Evolutionary conservation across 2,329 filamentous ascomycete genomes (phyloP), one percentile per base, ranked within the genome.

Genomic region (Talaromyces sp.): DNA sequence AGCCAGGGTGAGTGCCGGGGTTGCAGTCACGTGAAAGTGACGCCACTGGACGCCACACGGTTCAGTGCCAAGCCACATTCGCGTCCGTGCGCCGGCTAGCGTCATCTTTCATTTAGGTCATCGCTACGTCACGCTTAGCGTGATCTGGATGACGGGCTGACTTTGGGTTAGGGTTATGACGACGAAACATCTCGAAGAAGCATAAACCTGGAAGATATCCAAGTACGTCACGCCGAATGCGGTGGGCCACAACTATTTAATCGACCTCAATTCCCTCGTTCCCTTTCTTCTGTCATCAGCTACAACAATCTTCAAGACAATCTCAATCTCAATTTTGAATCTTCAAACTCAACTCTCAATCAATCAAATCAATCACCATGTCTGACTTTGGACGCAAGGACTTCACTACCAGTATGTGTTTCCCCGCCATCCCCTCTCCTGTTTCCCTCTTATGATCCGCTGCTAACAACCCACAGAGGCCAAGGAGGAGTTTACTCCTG

Each of bases 341-440:
- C 28, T 42, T 33, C 28, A 39, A 15, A 42, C 25, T 44, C 32
- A 22, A 33, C 39, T 28, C 44, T 17, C 42, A 60, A 32, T 30
- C 49, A 36, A 36, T 32, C 33, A 47, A 61, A 27, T 39, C 19
- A 49, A 39, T 69, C 75, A 84, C 68, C 72, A 86, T 86, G 84
- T 84, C 85, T 81, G 85, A 87, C 77, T 59, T 75, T 68, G 81
- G 79, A 71, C 84, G 85, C 83, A 87, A 88, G 77, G 84, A 85
- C 75, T 81, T 85, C 75, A 70, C 74, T 67, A 79, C 78, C 72
- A 84, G 76, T 78, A 74, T 56, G 75, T 57, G 75, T 72, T 49
- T 25, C n/a, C 19, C 13, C 42, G 15, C 55, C 28, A 30, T 25
- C 10, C 30, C 49, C 49, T 57, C 36, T 52, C 61, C 44, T 30